These are phyloP conservation scores for Kwoniella shandongensis DNA, from an alignment of 768 basidiomycete genomes.

Conservation along the genomic window DNA sequence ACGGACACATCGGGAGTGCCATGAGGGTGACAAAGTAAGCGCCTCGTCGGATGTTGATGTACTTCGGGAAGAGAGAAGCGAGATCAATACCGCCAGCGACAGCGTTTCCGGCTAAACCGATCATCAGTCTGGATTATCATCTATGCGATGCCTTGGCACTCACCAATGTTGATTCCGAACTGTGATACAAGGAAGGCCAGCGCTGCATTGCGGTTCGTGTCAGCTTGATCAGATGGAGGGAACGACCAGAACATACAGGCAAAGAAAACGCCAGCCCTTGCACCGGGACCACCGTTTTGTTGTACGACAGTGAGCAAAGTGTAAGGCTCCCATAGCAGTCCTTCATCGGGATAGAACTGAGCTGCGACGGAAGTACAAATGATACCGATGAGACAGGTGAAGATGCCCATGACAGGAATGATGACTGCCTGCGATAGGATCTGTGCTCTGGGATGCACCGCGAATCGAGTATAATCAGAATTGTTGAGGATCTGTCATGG, in stretches of 20 bases:
- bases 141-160: background rate
- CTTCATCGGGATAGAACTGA: constrained; percentile 38
- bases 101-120: constrained; percentile 33
- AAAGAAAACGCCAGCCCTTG: constrained; percentile 49
- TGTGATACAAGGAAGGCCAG: constrained; percentile 40
- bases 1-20: constrained; percentile 38
- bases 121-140: background rate
- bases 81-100: constrained; percentile 39
- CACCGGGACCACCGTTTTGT: constrained; percentile 33
- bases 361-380: constrained; percentile 44
- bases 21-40: constrained; percentile 27
- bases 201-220: constrained; percentile 10
- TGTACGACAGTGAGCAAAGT: constrained; percentile 28
- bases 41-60: constrained; percentile 33
- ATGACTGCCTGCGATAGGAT: constrained; percentile 21
- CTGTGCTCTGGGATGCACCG: constrained; percentile 34
- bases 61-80: constrained; percentile 30
- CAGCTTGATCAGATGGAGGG: background rate
- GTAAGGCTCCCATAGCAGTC: constrained; percentile 42
- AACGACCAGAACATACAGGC: constrained; percentile 21
- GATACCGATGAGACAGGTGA: constrained; percentile 42
- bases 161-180: constrained; percentile 39
- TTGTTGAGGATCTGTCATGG: constrained; percentile 32
- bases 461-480: constrained; percentile 44
- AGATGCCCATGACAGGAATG: constrained; percentile 28